phyloP scores from a whole-genome alignment of 1,284 basidiomycete genomes.

The Bondarzewia mesenterica region DNA sequence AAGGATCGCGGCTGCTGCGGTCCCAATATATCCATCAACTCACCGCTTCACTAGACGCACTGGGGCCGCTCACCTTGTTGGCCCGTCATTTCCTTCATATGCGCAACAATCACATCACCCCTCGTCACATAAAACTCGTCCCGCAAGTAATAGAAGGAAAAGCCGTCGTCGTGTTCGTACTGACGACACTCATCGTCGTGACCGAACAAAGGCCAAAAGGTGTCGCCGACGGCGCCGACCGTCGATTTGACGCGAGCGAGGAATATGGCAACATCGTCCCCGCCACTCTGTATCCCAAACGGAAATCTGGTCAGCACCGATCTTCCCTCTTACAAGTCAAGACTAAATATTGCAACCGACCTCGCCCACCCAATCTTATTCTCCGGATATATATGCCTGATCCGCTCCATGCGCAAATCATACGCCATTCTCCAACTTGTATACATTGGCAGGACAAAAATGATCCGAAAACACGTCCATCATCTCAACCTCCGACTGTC shows the following conservation, averaged over 20 bases:
- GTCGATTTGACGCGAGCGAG: conserved; percentile 11
- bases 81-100: too few relatives aligned
- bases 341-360: conserved; percentile 1
- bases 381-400: conserved; percentile 18
- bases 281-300: background rate
- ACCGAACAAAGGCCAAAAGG: conserved; percentile 22
- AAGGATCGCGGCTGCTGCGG: too few relatives aligned
- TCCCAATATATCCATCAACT: too few relatives aligned
- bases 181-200: conserved; percentile 14
- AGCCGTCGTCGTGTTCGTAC: conserved; percentile 14
- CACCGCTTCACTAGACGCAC: too few relatives aligned
- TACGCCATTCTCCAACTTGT: conserved; percentile 12
- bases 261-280: conserved; percentile 8
- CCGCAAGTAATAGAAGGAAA: conserved; percentile 8
- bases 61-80: too few relatives aligned
- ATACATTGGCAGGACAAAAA: conserved; percentile 13
- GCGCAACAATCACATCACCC: too few relatives aligned
- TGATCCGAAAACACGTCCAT: conserved; percentile 15
- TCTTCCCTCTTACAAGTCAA: background rate
- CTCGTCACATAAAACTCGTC: too few relatives aligned
- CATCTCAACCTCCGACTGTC: conserved; percentile 1
- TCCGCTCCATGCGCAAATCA: conserved; percentile 12
- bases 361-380: conserved; percentile 17
- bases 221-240: conserved; percentile 13
- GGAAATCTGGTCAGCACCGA: background rate